Base-by-base conservation (phyloP, 495 filamentous ascomycete genomes). In the Pseudevernia furfuracea region DNA sequence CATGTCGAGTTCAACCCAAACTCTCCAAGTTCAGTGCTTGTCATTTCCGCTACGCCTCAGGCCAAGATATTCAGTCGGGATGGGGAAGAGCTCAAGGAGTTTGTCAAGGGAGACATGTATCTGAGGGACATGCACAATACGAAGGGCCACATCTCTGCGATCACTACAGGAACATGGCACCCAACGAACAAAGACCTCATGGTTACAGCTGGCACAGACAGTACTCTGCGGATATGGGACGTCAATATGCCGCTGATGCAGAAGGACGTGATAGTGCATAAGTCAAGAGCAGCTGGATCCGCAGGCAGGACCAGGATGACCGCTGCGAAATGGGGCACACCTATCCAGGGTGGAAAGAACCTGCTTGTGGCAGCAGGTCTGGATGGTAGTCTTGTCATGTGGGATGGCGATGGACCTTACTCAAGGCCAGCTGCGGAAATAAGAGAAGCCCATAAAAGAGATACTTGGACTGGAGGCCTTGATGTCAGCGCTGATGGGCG, bases 51-150 rank as follows among this genome's bases (percentile, higher is more conserved):
- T 1, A 87, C 89, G 11, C 84, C 92, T 3, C 95, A 98, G 72
- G 90, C 93, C 4, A 91, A 90, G 73, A 86, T 98, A 52, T 80
- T 96, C 70, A 88, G 82, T 70, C 86, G 94, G 67, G 93, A 98
- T 78, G 94, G 94, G 11, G 91, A 92, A 46, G 80, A 87, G 14
- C 62, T 92, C 17, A 85, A 87, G 3, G 91, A 97, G 73, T 96
- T 96, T 67, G 85, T 88, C 61, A 98, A 98, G 76, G 94, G 94
- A 28, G 94, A 98, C 71, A 96, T 96, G 93, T 98, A 98, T 71
- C 76, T 98, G 62, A 83, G 94, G 46, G 95, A 98, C 71, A 90
- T 96, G 84, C 82, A 97, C 73, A 90, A 97, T 72, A 98, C 94
- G 1, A 97, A 97, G 71, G 94, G 94, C 1, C 94, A 98, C 71